A percentile compares a stretch with the other conserved stretches of the same genome.
Evolutionary conservation across 768 basidiomycete species (phyloP).

Genomic region (Mrakia hoshinonis): DNA sequence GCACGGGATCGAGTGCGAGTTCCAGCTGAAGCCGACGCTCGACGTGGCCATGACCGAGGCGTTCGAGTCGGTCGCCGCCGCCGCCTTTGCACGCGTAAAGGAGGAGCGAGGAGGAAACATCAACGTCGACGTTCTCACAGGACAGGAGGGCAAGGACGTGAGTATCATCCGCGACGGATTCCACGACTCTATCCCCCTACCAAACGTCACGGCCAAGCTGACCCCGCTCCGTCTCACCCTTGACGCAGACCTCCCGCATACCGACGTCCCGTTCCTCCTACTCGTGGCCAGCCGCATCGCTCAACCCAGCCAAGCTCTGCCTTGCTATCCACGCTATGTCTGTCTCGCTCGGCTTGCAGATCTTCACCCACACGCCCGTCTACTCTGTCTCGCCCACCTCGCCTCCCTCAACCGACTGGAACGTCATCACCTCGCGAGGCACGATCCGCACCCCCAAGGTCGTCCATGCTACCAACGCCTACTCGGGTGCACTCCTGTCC

Average conservation of each 20-base stretch:
- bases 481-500: conserved; percentile 68
- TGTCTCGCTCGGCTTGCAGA: conserved; percentile 29
- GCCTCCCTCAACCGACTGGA: conserved; percentile 44
- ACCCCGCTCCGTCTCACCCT: conserved; percentile 48
- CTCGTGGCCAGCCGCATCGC: conserved; percentile 12
- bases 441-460: conserved; percentile 53
- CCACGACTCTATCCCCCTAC: too few species aligned
- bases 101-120: conserved; percentile 22
- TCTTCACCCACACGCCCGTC: conserved; percentile 71
- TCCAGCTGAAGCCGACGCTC: conserved; percentile 34
- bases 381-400: conserved; percentile 42
- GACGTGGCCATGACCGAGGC: conserved; percentile 35
- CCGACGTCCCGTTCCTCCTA: conserved; percentile 35
- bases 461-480: conserved; percentile 80
- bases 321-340: conserved; percentile 22
- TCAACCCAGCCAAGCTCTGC: conserved; percentile 39
- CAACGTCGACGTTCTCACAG: conserved; percentile 4
- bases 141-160: conserved; percentile 9
- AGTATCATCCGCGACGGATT: too few species aligned
- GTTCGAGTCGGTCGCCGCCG: conserved; percentile 33
- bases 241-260: conserved; percentile 30
- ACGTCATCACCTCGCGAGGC: conserved; percentile 60
- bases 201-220: conserved; percentile 46
- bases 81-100: conserved; percentile 29
- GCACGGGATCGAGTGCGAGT: conserved; percentile 36